Evolutionary conservation across 2,329 filamentous ascomycete species (phyloP).

Genomic region (Bretziella fagacearum): DNA sequence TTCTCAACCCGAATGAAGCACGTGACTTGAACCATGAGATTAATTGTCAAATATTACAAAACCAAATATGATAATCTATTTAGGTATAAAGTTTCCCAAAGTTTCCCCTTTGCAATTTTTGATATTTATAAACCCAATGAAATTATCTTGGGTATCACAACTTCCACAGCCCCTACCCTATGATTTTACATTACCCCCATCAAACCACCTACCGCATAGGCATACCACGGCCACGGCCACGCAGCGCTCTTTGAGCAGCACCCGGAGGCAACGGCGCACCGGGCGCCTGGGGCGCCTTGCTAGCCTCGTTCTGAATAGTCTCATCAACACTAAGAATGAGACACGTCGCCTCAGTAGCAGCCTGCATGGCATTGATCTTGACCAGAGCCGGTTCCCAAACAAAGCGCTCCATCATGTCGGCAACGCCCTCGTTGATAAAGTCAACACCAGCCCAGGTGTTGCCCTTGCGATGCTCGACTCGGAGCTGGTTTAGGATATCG

Average conservation of each 20-base stretch:
- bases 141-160: not conserved
- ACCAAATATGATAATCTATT: constrained; percentile 7
- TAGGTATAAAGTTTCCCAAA: constrained; percentile 7
- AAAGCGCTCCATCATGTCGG: constrained; percentile 87
- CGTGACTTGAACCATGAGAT: too few relatives aligned
- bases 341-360: constrained; percentile 87
- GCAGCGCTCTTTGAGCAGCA: constrained; percentile 74
- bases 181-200: not conserved
- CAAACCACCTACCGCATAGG: constrained; percentile 48
- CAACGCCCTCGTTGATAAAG: constrained; percentile 78
- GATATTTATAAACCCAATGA: constrained; percentile 7
- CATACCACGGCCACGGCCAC: constrained; percentile 76
- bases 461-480: constrained; percentile 89
- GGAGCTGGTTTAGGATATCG: constrained; percentile 88
- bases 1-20: too few relatives aligned
- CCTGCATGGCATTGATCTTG: constrained; percentile 94
- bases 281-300: constrained; percentile 64
- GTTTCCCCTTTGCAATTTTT: constrained; percentile 10
- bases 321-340: constrained; percentile 93
- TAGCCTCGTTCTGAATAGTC: constrained; percentile 97
- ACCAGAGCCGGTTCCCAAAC: constrained; percentile 95
- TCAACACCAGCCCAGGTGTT: constrained; percentile 92
- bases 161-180: not conserved
- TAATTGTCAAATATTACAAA: constrained; percentile 3
- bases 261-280: constrained; percentile 57